Evolutionary conservation across 805 yeast genomes (phyloP), one percentile per base, ranked within the genome.

Genomic region (Candida xiaguanensis): DNA sequence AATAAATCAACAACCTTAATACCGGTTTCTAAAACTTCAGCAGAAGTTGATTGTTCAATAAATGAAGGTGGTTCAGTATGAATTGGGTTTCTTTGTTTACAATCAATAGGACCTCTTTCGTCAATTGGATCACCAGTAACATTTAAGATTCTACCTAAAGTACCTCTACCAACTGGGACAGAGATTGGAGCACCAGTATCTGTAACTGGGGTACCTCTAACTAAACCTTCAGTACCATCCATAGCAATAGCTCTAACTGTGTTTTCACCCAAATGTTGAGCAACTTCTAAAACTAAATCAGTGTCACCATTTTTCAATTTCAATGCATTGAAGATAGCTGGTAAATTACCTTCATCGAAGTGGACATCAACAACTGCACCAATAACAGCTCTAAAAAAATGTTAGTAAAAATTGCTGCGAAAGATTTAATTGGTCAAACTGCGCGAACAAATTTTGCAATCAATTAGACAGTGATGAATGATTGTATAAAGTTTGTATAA

Each of bases 181-280:
- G 96, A 83, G 70, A 93, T 93, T 74, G 99, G 99, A 51, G 96
- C 78, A 72, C 99, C 99, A 53, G 98, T 90, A 78, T 93, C 99
- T 52, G 64, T 53, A 61, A 93, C 99, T 46, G 75, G 42, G 63
- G 85, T 82, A 72, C 99, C 99, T 82, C 99, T 91, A 61, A 89
- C 96, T 65, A 93, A 83, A 88, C 99, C 99, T 75, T 91, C 98
- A 59, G 99, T 93, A 87, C 98, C 98, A 74, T 93, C 99, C 99
- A 93, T 93, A 67, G 99, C 98, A 85, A 93, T 93, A 69, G 99
- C 85, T 85, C 99, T 91, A 70, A 93, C 98, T 60, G 98, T 85
- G 86, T 89, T 89, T 80, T 93, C 98, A 81, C 99, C 99, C 73
- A 93, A 82, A 76, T 93, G 99, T 80, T 93, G 99, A 62, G 99